phyloP scores from a whole-genome alignment of 2,329 filamentous ascomycete genomes.

The Fusarium sp. region DNA sequence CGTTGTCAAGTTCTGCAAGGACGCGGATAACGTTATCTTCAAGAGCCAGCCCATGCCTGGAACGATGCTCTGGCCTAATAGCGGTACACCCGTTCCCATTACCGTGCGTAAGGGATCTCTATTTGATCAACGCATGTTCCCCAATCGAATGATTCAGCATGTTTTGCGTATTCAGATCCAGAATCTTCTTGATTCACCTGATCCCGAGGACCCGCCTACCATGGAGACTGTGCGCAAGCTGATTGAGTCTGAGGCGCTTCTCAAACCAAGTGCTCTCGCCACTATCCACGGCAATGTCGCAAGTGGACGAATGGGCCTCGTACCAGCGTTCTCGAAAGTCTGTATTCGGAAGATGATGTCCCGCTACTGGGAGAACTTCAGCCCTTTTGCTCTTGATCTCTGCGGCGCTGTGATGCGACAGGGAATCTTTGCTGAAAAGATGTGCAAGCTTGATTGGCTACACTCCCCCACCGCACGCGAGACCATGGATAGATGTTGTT shows the following conservation, averaged over 20 bases:
- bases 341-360: conserved; percentile 74
- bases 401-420: conserved; percentile 73
- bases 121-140: conserved; percentile 58
- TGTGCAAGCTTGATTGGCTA: conserved; percentile 81
- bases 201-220: conserved; percentile 45
- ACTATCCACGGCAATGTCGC: conserved; percentile 29
- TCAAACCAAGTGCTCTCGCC: conserved; percentile 39
- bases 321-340: conserved; percentile 48
- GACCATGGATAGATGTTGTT: conserved; percentile 72
- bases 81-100: conserved; percentile 56
- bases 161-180: conserved; percentile 56
- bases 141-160: conserved; percentile 65
- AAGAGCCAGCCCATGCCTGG: conserved; percentile 70
- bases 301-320: not conserved
- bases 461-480: conserved; percentile 72
- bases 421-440: conserved; percentile 75
- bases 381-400: conserved; percentile 72
- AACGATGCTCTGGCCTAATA: conserved; percentile 66
- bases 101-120: not conserved
- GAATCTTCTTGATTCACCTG: conserved; percentile 48
- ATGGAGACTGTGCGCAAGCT: conserved; percentile 62
- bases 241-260: conserved; percentile 58
- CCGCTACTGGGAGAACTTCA: conserved; percentile 75
- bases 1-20: conserved; percentile 66
- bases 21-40: conserved; percentile 57